A percentile compares a stretch with the other conserved stretches of the same genome.
phyloP scores from a whole-genome alignment of 1,284 basidiomycete genomes.

The Cystobasidium sp. region DNA sequence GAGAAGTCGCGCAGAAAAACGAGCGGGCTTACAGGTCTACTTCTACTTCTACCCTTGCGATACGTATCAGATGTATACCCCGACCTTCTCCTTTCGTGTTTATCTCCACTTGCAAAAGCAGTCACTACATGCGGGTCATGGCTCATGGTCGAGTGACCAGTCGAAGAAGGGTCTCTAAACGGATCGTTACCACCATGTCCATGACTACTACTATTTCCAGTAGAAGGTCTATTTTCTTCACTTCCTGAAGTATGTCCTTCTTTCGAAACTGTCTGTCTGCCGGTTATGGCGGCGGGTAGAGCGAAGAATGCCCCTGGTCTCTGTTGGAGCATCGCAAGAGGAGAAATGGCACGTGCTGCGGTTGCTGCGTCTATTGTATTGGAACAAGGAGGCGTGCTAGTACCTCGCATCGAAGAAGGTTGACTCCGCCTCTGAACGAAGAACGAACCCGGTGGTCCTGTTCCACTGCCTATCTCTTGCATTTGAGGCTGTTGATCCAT shows the following conservation, averaged over 20 bases:
- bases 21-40: conserved; percentile 29
- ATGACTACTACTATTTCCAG: conserved; percentile 24
- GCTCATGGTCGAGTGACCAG: neutral
- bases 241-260: neutral
- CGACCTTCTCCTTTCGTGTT: conserved; percentile 18
- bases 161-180: conserved; percentile 22
- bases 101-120: neutral
- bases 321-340: conserved; percentile 14
- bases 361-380: conserved; percentile 10
- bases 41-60: conserved; percentile 22
- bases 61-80: conserved; percentile 40
- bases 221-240: neutral
- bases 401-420: conserved; percentile 3
- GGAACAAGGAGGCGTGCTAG: conserved; percentile 2
- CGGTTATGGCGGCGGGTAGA: neutral
- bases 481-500: conserved; percentile 13
- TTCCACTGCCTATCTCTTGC: neutral
- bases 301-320: neutral
- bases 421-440: conserved; percentile 25
- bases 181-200: conserved; percentile 34
- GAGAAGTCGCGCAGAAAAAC: neutral
- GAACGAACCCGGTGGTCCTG: conserved; percentile 31
- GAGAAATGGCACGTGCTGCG: conserved; percentile 6
- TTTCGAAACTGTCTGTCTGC: neutral
- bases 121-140: neutral